Conservation (phyloP, 2,329 filamentous ascomycete species). For the Cladophialophora carrionii region DNA sequence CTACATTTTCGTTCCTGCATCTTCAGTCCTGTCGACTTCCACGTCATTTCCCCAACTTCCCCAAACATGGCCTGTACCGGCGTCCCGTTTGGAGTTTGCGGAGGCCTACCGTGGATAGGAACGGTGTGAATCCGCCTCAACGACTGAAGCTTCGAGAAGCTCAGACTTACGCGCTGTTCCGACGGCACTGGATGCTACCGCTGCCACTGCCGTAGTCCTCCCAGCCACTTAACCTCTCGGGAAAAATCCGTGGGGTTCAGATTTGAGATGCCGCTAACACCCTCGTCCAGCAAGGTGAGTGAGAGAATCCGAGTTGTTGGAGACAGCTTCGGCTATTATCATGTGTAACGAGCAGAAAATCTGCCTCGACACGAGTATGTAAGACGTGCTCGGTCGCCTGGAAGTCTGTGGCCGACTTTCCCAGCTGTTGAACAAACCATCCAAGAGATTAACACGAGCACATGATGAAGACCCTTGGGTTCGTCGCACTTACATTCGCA, state of each 20-base stretch:
- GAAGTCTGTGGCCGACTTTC: neutral
- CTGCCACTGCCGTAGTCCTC: neutral
- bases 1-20: neutral
- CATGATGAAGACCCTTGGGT: neutral
- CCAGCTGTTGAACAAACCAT: neutral
- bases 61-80: neutral
- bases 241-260: neutral
- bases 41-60: constrained; percentile 6
- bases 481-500: neutral
- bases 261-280: neutral
- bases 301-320: too few species aligned
- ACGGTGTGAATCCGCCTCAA: too few species aligned
- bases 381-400: neutral
- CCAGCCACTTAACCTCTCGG: neutral
- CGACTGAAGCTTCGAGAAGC: neutral
- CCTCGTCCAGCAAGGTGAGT: neutral
- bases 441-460: neutral
- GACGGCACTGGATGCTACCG: neutral
- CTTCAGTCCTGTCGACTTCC: too few species aligned
- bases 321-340: too few species aligned
- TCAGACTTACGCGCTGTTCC: neutral
- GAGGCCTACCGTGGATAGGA: neutral
- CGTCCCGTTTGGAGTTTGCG: neutral
- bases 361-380: neutral
- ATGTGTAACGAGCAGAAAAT: too few species aligned